Evolutionary conservation across 768 basidiomycete genomes (phyloP).

Genomic region (Mycena leptocephala): DNA sequence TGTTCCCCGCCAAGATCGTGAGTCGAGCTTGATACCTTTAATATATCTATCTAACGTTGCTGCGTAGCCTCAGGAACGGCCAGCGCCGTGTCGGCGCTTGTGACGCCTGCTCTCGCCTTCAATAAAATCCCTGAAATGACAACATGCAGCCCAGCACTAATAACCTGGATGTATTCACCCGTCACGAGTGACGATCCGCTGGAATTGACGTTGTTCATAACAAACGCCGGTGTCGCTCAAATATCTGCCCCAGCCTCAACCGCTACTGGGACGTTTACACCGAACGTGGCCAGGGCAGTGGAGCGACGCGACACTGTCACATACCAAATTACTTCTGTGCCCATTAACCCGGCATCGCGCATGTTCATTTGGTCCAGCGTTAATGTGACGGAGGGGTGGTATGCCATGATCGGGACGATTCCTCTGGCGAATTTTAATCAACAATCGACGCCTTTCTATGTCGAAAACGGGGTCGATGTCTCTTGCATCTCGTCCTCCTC

Average conservation of each 20-base stretch:
- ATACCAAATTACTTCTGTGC: not conserved
- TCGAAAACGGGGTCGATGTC: constrained; percentile 48
- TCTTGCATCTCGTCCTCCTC: constrained; percentile 49
- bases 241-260: not conserved
- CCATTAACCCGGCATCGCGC: constrained; percentile 43
- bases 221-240: constrained; percentile 20
- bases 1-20: constrained; percentile 2
- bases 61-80: not conserved
- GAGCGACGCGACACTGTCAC: constrained; percentile 1
- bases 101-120: constrained; percentile 37
- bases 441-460: constrained; percentile 48
- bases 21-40: constrained; percentile 16
- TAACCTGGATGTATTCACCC: constrained; percentile 44
- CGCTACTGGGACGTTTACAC: not conserved
- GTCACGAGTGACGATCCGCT: not conserved
- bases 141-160: constrained; percentile 49
- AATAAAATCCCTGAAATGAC: constrained; percentile 47
- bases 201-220: constrained; percentile 16
- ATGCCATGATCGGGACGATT: constrained; percentile 53
- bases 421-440: constrained; percentile 32
- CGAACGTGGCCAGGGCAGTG: not conserved
- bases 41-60: constrained; percentile 24
- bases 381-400: constrained; percentile 66
- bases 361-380: constrained; percentile 64
- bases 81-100: not conserved